Conservation (phyloP, 805 yeast species). For the Ogataea thermomethanolica region DNA sequence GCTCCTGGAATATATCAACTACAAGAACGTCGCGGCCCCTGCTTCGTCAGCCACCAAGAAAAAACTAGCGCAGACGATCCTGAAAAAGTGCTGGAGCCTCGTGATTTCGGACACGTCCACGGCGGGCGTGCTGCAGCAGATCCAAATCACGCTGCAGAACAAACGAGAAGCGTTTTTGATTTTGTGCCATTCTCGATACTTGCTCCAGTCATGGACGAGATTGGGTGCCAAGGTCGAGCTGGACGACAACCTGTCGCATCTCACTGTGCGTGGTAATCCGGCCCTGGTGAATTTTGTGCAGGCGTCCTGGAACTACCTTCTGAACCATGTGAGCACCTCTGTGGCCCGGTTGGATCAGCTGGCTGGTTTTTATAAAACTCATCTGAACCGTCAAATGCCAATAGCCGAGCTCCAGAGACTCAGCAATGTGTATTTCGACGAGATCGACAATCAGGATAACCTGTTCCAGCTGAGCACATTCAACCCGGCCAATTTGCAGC, state of each 20-base stretch:
- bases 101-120: conserved; percentile 13
- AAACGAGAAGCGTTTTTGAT: conserved; percentile 32
- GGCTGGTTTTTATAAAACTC: conserved; percentile 15
- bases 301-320: conserved; percentile 33
- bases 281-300: conserved; percentile 31
- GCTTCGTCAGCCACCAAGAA: conserved; percentile 18
- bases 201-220: conserved; percentile 34
- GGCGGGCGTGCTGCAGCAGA: conserved; percentile 20
- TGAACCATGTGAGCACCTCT: conserved; percentile 25
- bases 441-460: conserved; percentile 22
- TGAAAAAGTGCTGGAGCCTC: conserved; percentile 28
- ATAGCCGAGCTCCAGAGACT: conserved; percentile 25
- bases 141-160: conserved; percentile 26
- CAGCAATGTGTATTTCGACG: conserved; percentile 34
- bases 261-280: conserved; percentile 29
- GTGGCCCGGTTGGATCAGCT: conserved; percentile 22
- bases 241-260: conserved; percentile 23
- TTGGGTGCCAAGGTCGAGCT: conserved; percentile 34
- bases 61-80: conserved; percentile 20
- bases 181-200: conserved; percentile 30
- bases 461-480: conserved; percentile 31
- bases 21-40: conserved; percentile 7
- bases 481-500: conserved; percentile 19
- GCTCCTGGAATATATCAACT: conserved; percentile 20
- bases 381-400: conserved; percentile 22